phyloP scores from a whole-genome alignment of 805 yeast species.

The Wickerhamomyces bisporus region DNA sequence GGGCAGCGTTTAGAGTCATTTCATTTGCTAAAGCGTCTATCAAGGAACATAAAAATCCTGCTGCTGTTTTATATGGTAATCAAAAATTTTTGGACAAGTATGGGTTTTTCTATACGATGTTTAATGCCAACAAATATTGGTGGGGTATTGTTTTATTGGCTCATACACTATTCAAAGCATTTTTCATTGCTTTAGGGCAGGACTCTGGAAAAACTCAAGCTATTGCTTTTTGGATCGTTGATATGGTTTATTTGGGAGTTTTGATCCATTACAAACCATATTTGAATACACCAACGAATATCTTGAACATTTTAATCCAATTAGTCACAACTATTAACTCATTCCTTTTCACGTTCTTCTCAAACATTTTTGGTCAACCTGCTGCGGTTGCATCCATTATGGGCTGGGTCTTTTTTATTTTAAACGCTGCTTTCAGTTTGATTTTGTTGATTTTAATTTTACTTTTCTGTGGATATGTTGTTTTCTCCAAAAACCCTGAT shows the following conservation, averaged over 20 bases:
- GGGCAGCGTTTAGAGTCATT: slow-evolving; percentile 62
- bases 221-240: slow-evolving; percentile 68
- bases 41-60: slow-evolving; percentile 66
- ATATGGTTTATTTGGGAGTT: slow-evolving; percentile 60
- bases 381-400: slow-evolving; percentile 74
- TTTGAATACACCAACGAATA: slow-evolving; percentile 77
- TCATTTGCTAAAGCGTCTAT: slow-evolving; percentile 60
- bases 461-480: slow-evolving; percentile 54
- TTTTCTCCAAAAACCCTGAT: slow-evolving; percentile 81
- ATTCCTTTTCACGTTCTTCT: slow-evolving; percentile 79
- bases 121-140: slow-evolving; percentile 75
- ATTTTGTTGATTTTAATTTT: slow-evolving; percentile 67
- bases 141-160: slow-evolving; percentile 64
- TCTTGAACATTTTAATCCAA: slow-evolving; percentile 65
- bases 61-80: slow-evolving; percentile 82
- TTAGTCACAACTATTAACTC: slow-evolving; percentile 75
- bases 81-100: slow-evolving; percentile 65
- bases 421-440: slow-evolving; percentile 85
- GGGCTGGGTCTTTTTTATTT: slow-evolving; percentile 87
- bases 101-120: slow-evolving; percentile 89
- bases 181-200: slow-evolving; percentile 77
- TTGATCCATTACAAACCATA: slow-evolving; percentile 68
- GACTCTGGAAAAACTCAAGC: slow-evolving; percentile 78
- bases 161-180: slow-evolving; percentile 60
- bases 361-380: slow-evolving; percentile 78